Percentiles rank a stretch among this genome's conserved stretches.
These are phyloP conservation scores for Sophora flavescens DNA, from an alignment of 306 rosid genomes.

Conservation along the genomic window DNA sequence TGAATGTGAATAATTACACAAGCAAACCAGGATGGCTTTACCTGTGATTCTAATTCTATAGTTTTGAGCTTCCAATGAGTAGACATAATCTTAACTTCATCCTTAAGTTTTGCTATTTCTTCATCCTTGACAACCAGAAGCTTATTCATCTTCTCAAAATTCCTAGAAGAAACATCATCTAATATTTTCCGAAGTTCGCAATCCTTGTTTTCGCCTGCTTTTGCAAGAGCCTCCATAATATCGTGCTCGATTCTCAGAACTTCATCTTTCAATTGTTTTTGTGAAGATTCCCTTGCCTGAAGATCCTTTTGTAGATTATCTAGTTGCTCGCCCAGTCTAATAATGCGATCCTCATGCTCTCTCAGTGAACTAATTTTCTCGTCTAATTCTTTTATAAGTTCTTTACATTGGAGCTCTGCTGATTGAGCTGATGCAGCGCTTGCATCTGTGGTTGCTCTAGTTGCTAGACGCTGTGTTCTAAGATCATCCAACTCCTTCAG, in stretches of 20 bases:
- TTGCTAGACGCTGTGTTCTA: slow-evolving; percentile 68
- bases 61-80: slow-evolving; percentile 93
- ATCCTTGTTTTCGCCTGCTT: slow-evolving; percentile 71
- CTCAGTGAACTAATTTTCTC: slow-evolving; percentile 74
- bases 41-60: slow-evolving; percentile 95
- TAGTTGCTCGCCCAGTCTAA: slow-evolving; percentile 79
- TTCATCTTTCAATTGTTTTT: slow-evolving; percentile 88
- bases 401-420: slow-evolving; percentile 73
- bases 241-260: slow-evolving; percentile 84
- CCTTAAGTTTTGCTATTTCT: slow-evolving; percentile 76
- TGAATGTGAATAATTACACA: slow-evolving; percentile 19
- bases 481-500: slow-evolving; percentile 82
- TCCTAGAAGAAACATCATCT: slow-evolving; percentile 87
- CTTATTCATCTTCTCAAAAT: slow-evolving; percentile 78
- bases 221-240: slow-evolving; percentile 78
- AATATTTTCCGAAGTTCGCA: slow-evolving; percentile 78
- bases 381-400: slow-evolving; percentile 78
- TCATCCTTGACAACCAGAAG: slow-evolving; percentile 77
- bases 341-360: slow-evolving; percentile 81
- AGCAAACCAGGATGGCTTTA: slow-evolving; percentile 44
- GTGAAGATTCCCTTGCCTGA: slow-evolving; percentile 86
- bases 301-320: slow-evolving; percentile 86
- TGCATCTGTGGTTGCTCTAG: slow-evolving; percentile 84
- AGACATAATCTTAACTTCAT: slow-evolving; percentile 84
- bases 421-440: slow-evolving; percentile 89